Evolutionary conservation across 345 rosid genomes (phyloP).

Genomic region (Syzygium jambos): DNA sequence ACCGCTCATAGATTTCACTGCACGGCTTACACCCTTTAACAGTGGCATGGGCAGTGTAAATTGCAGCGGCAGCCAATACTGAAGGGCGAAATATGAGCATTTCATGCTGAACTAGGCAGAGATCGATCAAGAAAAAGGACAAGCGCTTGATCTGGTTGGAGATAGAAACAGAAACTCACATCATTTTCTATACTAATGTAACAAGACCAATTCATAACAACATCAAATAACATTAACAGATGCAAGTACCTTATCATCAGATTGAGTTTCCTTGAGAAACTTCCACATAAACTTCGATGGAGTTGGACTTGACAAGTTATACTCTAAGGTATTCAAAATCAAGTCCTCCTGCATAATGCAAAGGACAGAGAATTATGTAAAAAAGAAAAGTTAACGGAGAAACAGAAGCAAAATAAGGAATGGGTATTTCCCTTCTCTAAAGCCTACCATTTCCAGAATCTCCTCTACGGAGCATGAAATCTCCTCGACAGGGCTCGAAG

Average conservation of each 20-base stretch:
- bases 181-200: background rate
- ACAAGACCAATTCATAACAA: background rate
- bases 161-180: background rate
- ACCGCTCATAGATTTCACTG: conserved; percentile 38
- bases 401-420: background rate
- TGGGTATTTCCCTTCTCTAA: background rate
- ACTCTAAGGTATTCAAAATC: background rate
- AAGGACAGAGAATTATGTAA: background rate
- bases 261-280: conserved; percentile 23
- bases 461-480: background rate
- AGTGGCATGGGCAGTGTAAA: conserved; percentile 51
- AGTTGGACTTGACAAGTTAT: background rate
- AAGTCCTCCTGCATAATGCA: background rate
- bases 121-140: conserved; percentile 51
- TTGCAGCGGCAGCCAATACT: conserved; percentile 52
- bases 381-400: background rate
- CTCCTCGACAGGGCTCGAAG: background rate
- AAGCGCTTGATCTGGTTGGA: conserved; percentile 20
- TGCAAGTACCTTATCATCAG: conserved; percentile 20
- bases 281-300: background rate
- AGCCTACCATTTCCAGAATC: background rate
- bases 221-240: background rate
- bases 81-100: conserved; percentile 60
- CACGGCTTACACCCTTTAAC: conserved; percentile 30
- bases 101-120: conserved; percentile 44